Conservation (phyloP, 441 rosid genomes). For the Euphorbia celastroides region DNA sequence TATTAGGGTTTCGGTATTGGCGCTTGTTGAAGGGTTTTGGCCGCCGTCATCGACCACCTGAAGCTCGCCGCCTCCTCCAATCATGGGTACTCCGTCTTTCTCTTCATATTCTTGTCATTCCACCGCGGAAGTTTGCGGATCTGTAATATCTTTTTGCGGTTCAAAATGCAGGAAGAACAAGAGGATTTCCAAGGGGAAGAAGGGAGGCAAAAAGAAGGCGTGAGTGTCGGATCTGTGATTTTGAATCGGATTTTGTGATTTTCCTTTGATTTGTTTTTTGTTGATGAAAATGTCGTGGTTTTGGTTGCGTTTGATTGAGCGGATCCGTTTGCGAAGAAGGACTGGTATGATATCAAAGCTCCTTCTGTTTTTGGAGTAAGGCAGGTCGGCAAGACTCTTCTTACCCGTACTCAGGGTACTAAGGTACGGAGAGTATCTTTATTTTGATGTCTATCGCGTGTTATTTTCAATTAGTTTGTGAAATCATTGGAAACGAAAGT, state of each 20-base stretch:
- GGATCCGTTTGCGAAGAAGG: constrained; percentile 90
- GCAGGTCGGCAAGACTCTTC: constrained; percentile 85
- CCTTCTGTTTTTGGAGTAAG: constrained; percentile 51
- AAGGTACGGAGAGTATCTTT: constrained; percentile 38
- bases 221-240: background rate
- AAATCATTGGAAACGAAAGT: too few species aligned
- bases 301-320: constrained; percentile 33
- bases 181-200: background rate
- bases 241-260: background rate
- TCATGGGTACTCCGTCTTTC: constrained; percentile 38
- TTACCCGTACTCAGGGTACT: constrained; percentile 88
- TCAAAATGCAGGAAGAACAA: background rate
- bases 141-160: too few species aligned
- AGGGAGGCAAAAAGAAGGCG: background rate
- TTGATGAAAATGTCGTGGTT: too few species aligned
- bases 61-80: constrained; percentile 13
- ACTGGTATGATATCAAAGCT: constrained; percentile 91
- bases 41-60: background rate
- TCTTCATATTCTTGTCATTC: too few species aligned
- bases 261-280: background rate
- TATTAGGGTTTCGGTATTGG: background rate
- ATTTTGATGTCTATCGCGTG: background rate
- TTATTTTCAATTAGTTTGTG: too few species aligned
- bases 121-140: too few species aligned
- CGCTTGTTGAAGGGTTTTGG: background rate